A percentile compares a stretch with the other conserved stretches of the same genome.
Evolutionary conservation across 768 basidiomycete genomes (phyloP).

Genomic region (Suillus weaverae): DNA sequence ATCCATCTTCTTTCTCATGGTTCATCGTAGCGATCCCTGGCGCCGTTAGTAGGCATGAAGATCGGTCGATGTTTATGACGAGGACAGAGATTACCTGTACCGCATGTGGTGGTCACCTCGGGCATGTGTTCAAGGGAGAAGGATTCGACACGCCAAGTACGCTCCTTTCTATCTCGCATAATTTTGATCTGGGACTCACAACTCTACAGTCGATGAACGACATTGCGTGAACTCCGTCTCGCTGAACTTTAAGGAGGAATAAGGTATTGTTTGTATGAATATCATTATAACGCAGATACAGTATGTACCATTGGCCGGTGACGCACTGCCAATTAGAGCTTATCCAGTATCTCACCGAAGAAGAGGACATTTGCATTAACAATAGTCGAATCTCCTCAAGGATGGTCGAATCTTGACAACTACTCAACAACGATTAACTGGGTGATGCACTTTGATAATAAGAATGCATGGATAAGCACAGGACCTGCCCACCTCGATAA

Average conservation of each 20-base stretch:
- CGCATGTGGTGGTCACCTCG: conserved; percentile 90
- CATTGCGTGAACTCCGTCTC: conserved; percentile 92
- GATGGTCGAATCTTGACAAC: neutral
- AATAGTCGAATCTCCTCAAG: neutral
- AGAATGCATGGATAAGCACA: neutral
- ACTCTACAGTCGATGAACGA: conserved; percentile 65
- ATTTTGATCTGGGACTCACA: conserved; percentile 4
- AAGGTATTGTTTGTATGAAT: neutral
- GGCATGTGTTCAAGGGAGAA: conserved; percentile 95
- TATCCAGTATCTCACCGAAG: neutral
- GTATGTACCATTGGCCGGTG: neutral
- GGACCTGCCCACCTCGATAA: neutral
- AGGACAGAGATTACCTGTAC: conserved; percentile 88
- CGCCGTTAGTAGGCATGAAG: conserved; percentile 67
- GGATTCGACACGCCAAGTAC: conserved; percentile 76
- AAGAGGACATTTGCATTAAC: neutral
- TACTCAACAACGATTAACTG: too few relatives aligned
- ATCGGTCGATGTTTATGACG: conserved; percentile 53
- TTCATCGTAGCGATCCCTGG: conserved; percentile 76
- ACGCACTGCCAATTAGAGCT: too few relatives aligned
- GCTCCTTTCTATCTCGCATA: conserved; percentile 24
- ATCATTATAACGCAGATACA: neutral
- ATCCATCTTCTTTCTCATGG: neutral
- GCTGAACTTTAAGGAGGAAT: conserved; percentile 62
- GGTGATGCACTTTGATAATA: neutral